Conservation (phyloP, 2,329 filamentous ascomycete genomes). For the Aotearoamyces nothofagi region DNA sequence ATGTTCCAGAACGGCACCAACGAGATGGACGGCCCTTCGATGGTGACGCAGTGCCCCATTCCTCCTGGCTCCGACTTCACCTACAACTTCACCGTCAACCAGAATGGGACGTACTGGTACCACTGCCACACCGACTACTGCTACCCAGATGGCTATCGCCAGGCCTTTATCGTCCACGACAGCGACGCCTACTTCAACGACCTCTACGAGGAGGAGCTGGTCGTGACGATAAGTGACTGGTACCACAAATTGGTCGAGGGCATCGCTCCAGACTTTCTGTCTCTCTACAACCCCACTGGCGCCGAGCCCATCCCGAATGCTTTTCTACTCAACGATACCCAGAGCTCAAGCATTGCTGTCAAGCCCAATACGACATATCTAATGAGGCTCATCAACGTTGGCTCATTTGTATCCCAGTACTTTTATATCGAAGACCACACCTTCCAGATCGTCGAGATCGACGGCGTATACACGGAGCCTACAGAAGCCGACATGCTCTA, state of each 20-base stretch:
- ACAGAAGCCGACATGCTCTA: constrained; percentile 48
- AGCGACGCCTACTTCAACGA: constrained; percentile 29
- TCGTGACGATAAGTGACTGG: constrained; percentile 43
- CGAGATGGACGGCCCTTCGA: constrained; percentile 55
- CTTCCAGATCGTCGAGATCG: constrained; percentile 57
- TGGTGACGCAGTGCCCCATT: constrained; percentile 54
- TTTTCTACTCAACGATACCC: constrained; percentile 55
- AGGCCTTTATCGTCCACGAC: constrained; percentile 39
- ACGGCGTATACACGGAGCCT: constrained; percentile 52
- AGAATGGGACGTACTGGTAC: constrained; percentile 69
- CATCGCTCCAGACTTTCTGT: constrained; percentile 31
- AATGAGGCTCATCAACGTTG: constrained; percentile 58
- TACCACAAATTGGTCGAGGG: constrained; percentile 39
- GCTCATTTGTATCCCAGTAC: constrained; percentile 53
- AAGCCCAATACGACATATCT: constrained; percentile 57
- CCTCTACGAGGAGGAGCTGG: constrained; percentile 36
- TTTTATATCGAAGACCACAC: constrained; percentile 53
- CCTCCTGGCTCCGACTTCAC: constrained; percentile 47
- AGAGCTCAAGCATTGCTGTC: constrained; percentile 41
- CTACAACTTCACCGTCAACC: constrained; percentile 52
- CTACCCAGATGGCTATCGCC: constrained; percentile 43
- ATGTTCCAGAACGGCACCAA: constrained; percentile 51
- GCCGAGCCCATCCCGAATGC: constrained; percentile 37
- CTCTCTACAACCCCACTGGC: constrained; percentile 30
- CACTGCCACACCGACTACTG: constrained; percentile 38